Evolutionary conservation across 495 filamentous ascomycete genomes (phyloP).

Genomic region (Aspergillus cristatus): DNA sequence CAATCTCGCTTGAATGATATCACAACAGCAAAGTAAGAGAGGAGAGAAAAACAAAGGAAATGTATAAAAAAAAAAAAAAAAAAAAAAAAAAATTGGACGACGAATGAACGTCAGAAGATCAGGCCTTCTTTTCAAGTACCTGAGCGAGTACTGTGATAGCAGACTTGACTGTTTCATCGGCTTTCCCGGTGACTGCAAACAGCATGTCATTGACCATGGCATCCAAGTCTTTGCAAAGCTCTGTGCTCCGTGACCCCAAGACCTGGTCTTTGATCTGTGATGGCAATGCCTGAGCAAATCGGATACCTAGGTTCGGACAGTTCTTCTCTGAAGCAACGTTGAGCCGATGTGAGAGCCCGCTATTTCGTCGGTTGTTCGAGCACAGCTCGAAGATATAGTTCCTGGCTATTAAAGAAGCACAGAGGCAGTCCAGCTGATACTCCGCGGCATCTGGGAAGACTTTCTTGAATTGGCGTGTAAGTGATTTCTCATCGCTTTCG

Average conservation of each 20-base stretch:
- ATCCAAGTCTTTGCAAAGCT: constrained; percentile 30
- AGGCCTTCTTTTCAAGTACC: constrained; percentile 31
- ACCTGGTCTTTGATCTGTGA: constrained; percentile 23
- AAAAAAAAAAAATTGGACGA: constrained; percentile 1
- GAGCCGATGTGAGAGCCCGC: constrained; percentile 12
- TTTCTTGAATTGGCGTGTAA: constrained; percentile 39
- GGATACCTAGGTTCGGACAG: constrained; percentile 26
- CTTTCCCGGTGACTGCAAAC: constrained; percentile 29
- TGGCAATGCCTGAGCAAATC: constrained; percentile 19
- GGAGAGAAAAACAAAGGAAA: constrained; percentile 6
- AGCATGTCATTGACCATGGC: constrained; percentile 33
- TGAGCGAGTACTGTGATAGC: constrained; percentile 33
- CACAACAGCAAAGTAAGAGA: background rate
- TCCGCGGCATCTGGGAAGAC: constrained; percentile 50
- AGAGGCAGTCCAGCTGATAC: constrained; percentile 51
- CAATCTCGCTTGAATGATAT: constrained; percentile 1
- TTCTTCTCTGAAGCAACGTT: constrained; percentile 32
- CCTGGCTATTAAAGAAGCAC: constrained; percentile 52
- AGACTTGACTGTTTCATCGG: constrained; percentile 29
- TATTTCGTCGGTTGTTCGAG: constrained; percentile 15
- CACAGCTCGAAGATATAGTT: constrained; percentile 46
- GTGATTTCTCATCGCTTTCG: constrained; percentile 28
- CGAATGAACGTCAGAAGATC: background rate
- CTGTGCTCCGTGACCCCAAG: constrained; percentile 21
- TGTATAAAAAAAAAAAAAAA: constrained; percentile 4